Evolutionary conservation across 1,139 yeast genomes (phyloP), one percentile per base, ranked within the genome.

Genomic region (Candida anutae): DNA sequence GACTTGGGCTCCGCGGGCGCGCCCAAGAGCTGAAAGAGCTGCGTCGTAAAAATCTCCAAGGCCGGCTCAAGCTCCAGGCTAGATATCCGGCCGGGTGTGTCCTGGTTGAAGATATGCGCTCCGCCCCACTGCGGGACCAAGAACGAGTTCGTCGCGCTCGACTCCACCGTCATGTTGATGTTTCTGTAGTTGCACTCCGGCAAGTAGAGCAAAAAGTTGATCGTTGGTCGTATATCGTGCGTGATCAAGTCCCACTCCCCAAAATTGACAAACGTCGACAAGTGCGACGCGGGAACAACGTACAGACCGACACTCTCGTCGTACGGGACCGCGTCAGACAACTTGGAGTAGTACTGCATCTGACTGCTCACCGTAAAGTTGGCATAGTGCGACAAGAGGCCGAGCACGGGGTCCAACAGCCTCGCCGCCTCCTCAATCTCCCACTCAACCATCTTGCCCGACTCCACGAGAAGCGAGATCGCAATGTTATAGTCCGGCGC

Each of bases 41-140:
- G 95, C 1, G 81, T 68, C 2, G 90, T 68, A 50, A 88, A 87
- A 1, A 68, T 66, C 37, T 81, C 84, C 50, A 87, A 55, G 1
- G 74, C 55, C 2, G 80, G 78, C 13, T 58, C 43, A 32, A 88
- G 57, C 26, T 74, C 80, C 0, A 50, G 51, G 18, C 58, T 54
- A 1, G 63, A 42, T 17, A 79, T 43, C 5, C 42, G 35, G 10
- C 46, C 39, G 5, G 31, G 32, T 4, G 40, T 26, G 0, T 56
- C 31, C 23, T 67, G 59, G 43, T 77, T 74, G 32, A 70, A 52
- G 15, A 78, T 62, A 28, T 57, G 51, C 4, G 79, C 66, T 3
- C 81, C 80, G 14, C 97, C 97, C 94, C 95, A 88, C 55, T 84
- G 95, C 5, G 96, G 94, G 18, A 88, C 72, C 29, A 83, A 53